These are phyloP conservation scores for Actinomortierella ambigua DNA, from an alignment of 371 early-diverging fungal species.

Conservation along the genomic window DNA sequence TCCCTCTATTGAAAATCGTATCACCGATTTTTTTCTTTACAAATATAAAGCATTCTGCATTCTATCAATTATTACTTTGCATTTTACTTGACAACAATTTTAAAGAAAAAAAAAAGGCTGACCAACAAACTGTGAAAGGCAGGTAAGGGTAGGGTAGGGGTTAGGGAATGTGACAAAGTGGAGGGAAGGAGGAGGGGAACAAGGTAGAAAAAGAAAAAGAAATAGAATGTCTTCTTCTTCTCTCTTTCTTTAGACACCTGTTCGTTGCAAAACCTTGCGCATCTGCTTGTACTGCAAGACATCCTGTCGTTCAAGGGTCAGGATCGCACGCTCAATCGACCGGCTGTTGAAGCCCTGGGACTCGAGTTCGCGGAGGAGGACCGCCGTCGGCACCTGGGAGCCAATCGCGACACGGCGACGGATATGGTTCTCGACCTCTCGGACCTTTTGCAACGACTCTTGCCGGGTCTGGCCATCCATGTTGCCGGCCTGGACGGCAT, in stretches of 20 bases:
- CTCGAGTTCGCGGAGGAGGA: constrained; percentile 64
- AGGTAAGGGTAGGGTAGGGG: too few species aligned
- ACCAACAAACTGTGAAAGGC: too few species aligned
- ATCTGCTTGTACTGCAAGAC: constrained; percentile 84
- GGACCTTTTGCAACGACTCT: constrained; percentile 76
- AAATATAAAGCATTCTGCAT: too few species aligned
- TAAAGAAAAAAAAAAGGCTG: too few species aligned
- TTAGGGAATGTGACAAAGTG: too few species aligned
- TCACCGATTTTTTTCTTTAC: too few species aligned
- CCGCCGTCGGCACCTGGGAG: constrained; percentile 69
- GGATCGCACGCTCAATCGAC: constrained; percentile 78
- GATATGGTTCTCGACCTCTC: constrained; percentile 81
- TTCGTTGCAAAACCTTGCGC: constrained; percentile 55
- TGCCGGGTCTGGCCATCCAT: constrained; percentile 76
- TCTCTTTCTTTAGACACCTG: constrained; percentile 10
- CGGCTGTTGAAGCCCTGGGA: constrained; percentile 65
- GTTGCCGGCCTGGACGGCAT: constrained; percentile 89
- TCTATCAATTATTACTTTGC: too few species aligned
- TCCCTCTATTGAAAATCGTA: too few species aligned
- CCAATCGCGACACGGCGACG: constrained; percentile 90
- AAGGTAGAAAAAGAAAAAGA: not conserved
- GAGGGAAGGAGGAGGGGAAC: too few species aligned
- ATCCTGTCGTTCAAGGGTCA: constrained; percentile 83
- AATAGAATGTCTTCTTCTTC: not conserved
- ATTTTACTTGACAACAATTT: too few species aligned